Base-by-base conservation (phyloP, 345 rosid species). In the Eucalyptus paniculata region DNA sequence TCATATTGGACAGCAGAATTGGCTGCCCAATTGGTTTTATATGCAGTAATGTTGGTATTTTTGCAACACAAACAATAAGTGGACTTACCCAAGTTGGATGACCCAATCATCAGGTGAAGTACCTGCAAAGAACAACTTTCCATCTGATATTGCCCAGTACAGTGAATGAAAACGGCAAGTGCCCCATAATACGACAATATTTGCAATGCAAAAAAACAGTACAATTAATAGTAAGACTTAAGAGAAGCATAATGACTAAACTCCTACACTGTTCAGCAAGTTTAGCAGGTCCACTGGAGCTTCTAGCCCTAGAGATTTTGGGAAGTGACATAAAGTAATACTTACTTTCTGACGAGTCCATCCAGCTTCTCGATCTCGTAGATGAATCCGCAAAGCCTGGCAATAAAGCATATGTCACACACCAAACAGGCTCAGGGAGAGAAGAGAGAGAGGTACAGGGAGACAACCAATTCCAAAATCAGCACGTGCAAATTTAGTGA, bases 261-360 rank as follows among this genome's bases (percentile, higher is more conserved):
- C 42, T 67, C 60, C 50, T 45, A 88, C 89, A 47, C 17, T 26
- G 26, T 28, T 72, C 42, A 2, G 47, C 89, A 88, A 72, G 89
- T 42, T 37, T 50, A 50, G 53, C 86, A 81, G 65, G 62, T 88
- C 54, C 15, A 6, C 2, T 37, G 83, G 83, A 72, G 83, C 83
- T 72, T 72, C 82, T 72, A 37, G 82, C 45, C 83, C 28, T 72
- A 72, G 83, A 72, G 14, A 72, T 10, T 5, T 11, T 37, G 47
- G 47, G 82, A 37, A 37, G 83, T n/a, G 40, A 32, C 26, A 17
- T 44, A 62, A 50, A 34, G 14, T 45, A 44, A 17, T 34, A 42
- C 92, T 91, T 92, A 95, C 97, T 90, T 95, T 94, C 91, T 96
- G 96, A 88, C 96, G 94, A 3, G 96, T 96, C 97, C 96, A 96